Conservation (phyloP, 1,284 basidiomycete species). For the Cutaneotrichosporon arboriforme region DNA sequence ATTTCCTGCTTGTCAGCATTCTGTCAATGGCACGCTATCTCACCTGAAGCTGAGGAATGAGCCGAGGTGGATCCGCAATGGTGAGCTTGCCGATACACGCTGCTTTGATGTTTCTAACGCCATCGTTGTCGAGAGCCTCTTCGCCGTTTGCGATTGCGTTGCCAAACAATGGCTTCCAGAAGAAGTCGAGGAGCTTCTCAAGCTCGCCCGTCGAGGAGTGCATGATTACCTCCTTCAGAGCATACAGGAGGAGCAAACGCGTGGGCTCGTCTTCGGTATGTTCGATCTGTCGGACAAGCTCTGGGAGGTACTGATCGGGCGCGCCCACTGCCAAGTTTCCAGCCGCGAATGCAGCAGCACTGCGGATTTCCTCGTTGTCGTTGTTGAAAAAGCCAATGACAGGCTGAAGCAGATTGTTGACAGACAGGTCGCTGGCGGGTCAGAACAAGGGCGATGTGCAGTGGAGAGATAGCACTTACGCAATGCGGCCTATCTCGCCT, state of each 20-base stretch:
- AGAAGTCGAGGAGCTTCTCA: constrained; percentile 71
- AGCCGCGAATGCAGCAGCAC: constrained; percentile 85
- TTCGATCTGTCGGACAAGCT: constrained; percentile 75
- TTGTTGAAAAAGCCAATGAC: constrained; percentile 68
- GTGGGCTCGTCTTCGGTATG: constrained; percentile 61
- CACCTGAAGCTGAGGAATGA: constrained; percentile 86
- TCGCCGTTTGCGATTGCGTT: constrained; percentile 7
- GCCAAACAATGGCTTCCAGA: constrained; percentile 87
- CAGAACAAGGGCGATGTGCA: background rate
- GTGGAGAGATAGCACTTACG: constrained; percentile 53
- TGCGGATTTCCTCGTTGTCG: constrained; percentile 74
- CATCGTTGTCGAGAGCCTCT: constrained; percentile 72
- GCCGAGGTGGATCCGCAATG: constrained; percentile 78
- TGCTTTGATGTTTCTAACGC: constrained; percentile 86
- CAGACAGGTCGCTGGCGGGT: constrained; percentile 66
- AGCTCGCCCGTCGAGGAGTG: constrained; percentile 79
- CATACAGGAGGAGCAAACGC: constrained; percentile 77
- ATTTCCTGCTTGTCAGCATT: constrained; percentile 17
- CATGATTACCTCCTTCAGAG: constrained; percentile 91
- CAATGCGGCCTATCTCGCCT: constrained; percentile 81
- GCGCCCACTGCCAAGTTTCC: constrained; percentile 94
- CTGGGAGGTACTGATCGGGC: constrained; percentile 73
- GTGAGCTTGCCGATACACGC: constrained; percentile 95
- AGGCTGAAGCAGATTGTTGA: constrained; percentile 65
- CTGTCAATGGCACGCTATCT: constrained; percentile 22